phyloP scores from a whole-genome alignment of 495 filamentous ascomycete genomes.

The Sordaria brevicollis region DNA sequence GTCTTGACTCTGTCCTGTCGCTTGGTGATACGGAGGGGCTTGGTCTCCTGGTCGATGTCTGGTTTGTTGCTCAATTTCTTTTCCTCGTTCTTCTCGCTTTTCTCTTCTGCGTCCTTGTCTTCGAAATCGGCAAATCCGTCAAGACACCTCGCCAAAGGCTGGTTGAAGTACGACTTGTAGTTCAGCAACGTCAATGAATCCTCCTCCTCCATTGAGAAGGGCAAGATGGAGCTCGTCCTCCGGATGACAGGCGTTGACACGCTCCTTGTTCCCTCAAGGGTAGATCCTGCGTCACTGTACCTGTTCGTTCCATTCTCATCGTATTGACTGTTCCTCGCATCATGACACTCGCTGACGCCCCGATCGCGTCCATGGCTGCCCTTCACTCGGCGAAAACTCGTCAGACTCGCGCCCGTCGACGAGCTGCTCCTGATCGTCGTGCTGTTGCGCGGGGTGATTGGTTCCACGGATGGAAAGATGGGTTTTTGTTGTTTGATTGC shows the following conservation, averaged over 20 bases:
- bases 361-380: not conserved
- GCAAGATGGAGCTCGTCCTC: not conserved
- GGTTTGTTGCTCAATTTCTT: not conserved
- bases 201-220: constrained; percentile 5
- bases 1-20: not conserved
- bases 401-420: not conserved
- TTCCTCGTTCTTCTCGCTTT: not conserved
- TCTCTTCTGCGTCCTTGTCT: not conserved
- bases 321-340: not conserved
- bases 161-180: constrained; percentile 17
- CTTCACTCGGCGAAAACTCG: not conserved
- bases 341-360: not conserved
- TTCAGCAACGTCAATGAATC: constrained; percentile 19
- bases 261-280: not conserved
- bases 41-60: not conserved
- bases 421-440: not conserved
- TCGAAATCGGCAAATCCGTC: constrained; percentile 2
- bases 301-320: no score
- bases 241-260: not conserved
- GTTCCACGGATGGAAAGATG: not conserved
- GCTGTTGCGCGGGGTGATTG: not conserved
- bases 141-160: constrained; percentile 16
- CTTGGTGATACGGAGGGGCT: not conserved
- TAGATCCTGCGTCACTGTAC: not conserved
- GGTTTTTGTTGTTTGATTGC: not conserved